Base-by-base conservation (phyloP, 1,139 yeast genomes). In the Lodderomyces parapsilosis region DNA sequence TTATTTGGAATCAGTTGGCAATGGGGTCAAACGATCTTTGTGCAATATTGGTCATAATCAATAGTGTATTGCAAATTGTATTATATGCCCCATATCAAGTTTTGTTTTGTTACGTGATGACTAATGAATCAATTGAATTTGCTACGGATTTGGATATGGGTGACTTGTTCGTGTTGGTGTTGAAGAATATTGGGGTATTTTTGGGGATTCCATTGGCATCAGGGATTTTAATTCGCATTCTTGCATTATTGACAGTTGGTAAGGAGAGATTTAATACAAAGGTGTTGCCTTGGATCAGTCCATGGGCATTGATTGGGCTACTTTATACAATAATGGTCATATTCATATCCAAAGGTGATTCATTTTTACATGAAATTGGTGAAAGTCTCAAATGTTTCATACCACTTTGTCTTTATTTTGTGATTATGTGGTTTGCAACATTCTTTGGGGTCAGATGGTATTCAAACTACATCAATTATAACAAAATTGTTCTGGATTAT, bases 1-100 rank as follows among this genome's bases (percentile, higher is more conserved):
- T 80, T 39, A 58, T 80, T n/a, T 80, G 85, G 86, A 80, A 76
- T 53, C 73, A 76, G 19, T 63, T 80, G 15, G 80, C 83, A 2
- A 70, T 63, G 13, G 86, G 85, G 4, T 81, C 78, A 52, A 59
- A 60, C 39, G 67, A 68, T 30, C 60, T 76, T 41, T 80, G 86
- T 59, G 82, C 81, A 3, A 56, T 77, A 7, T 51, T 80, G 18
- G 84, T 80, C 1, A 62, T 78, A 7, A 54, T 78, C 38, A 80
- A 80, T 57, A 74, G 81, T 42, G 41, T 78, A 39, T 54, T 80
- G 30, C 86, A 80, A 54, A 65, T 80, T 45, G 68, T 74, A 1
- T 62, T 80, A 19, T 79, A 73, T 55, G 83, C 83, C 1, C 85
- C 85, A 9, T 68, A 73, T 47, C 74, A 77, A 46, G 57, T 76